Conservation (phyloP, 2,329 filamentous ascomycete species). For the Ceratocystiopsis sp. region DNA sequence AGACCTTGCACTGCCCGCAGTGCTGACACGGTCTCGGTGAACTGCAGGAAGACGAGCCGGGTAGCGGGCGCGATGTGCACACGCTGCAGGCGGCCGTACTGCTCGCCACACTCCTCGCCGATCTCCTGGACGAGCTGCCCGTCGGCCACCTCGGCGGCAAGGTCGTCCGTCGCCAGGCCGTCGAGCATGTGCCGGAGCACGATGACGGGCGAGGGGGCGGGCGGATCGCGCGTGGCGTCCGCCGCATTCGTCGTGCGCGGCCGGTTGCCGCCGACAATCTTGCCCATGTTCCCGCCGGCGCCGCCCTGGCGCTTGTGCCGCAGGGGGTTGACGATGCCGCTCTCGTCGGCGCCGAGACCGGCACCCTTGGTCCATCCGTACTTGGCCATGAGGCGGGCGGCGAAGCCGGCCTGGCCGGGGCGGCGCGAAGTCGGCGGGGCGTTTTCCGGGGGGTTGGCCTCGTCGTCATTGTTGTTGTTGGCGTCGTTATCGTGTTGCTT, state of each 20-base stretch:
- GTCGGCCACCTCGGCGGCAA: slow-evolving; percentile 59
- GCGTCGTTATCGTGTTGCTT: not conserved
- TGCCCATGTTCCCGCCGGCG: slow-evolving; percentile 50
- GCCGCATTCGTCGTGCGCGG: slow-evolving; percentile 5
- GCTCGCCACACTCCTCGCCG: slow-evolving; percentile 67
- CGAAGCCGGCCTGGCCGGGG: slow-evolving; percentile 72
- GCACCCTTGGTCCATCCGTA: slow-evolving; percentile 85
- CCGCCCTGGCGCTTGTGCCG: slow-evolving; percentile 76
- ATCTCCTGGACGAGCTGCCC: slow-evolving; percentile 73
- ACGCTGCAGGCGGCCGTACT: slow-evolving; percentile 73
- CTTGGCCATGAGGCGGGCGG: slow-evolving; percentile 75
- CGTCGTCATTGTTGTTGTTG: slow-evolving; percentile 9
- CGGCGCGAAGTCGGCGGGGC: slow-evolving; percentile 34
- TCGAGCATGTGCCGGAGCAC: slow-evolving; percentile 74
- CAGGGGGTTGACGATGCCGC: slow-evolving; percentile 73
- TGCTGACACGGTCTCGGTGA: slow-evolving; percentile 70
- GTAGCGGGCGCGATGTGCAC: slow-evolving; percentile 53
- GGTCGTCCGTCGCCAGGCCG: slow-evolving; percentile 44
- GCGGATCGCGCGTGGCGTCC: too few species aligned
- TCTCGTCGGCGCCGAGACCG: slow-evolving; percentile 66
- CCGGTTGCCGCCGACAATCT: slow-evolving; percentile 54
- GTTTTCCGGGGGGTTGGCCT: not conserved
- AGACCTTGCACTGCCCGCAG: slow-evolving; percentile 79
- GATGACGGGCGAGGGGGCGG: slow-evolving; percentile 50
- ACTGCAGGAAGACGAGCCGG: slow-evolving; percentile 76